Conservation (phyloP, 2,329 filamentous ascomycete genomes). For the Delphinella strobiligena region DNA sequence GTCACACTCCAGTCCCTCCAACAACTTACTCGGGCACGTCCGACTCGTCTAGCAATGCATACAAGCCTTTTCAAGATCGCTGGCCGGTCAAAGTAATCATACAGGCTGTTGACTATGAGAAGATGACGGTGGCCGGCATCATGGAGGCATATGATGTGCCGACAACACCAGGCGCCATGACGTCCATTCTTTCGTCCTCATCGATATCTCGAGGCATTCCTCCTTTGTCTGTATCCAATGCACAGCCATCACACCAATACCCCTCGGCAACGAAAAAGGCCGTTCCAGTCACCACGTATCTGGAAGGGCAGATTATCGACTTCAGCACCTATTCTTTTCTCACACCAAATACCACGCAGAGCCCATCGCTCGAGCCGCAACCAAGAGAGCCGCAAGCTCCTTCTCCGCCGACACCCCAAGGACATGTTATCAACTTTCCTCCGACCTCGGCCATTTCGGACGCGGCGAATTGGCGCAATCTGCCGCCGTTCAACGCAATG, state of each 20-base stretch:
- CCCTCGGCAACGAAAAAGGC: slow-evolving; percentile 26
- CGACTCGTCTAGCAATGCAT: not conserved
- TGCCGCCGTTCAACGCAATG: slow-evolving; percentile 23
- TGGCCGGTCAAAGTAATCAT: slow-evolving; percentile 59
- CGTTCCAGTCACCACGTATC: slow-evolving; percentile 50
- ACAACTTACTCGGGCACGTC: slow-evolving; percentile 5
- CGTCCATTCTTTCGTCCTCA: slow-evolving; percentile 15
- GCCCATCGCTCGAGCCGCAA: not conserved
- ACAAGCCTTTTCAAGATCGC: slow-evolving; percentile 34
- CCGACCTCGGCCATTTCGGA: slow-evolving; percentile 27
- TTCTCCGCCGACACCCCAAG: not conserved
- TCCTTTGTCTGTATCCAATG: slow-evolving; percentile 4
- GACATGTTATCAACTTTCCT: slow-evolving; percentile 7
- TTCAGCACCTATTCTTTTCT: slow-evolving; percentile 40
- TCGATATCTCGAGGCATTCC: slow-evolving; percentile 11
- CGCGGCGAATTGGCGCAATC: slow-evolving; percentile 36
- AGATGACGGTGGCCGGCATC: slow-evolving; percentile 52
- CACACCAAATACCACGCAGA: slow-evolving; percentile 22
- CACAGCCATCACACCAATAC: slow-evolving; percentile 11
- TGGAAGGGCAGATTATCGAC: slow-evolving; percentile 59
- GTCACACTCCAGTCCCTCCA: slow-evolving; percentile 18
- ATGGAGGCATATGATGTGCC: slow-evolving; percentile 62
- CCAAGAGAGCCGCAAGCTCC: not conserved
- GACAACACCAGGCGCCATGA: slow-evolving; percentile 25
- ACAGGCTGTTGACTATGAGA: slow-evolving; percentile 47